Percentiles rank a stretch among this genome's conserved stretches.
These are phyloP conservation scores for Otatea glauca DNA, from an alignment of 176 grass and related monocot species.

Conservation along the genomic window DNA sequence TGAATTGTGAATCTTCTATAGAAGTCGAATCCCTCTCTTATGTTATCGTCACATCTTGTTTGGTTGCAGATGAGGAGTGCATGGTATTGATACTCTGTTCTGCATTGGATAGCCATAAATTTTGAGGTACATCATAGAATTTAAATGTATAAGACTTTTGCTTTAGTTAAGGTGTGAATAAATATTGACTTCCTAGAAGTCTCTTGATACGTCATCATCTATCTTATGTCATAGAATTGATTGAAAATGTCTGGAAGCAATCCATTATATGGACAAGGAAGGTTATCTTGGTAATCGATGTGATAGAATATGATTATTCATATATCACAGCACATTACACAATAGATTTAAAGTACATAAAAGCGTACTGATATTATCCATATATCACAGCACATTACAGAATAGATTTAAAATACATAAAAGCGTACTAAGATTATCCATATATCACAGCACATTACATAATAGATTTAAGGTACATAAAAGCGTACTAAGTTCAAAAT, in stretches of 20 bases:
- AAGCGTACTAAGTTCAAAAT: neutral
- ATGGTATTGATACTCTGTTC: neutral
- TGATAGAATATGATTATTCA: conserved; percentile 13
- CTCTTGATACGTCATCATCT: neutral
- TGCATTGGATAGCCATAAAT: neutral
- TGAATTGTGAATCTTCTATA: neutral
- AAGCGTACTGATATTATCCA: neutral
- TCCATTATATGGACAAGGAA: conserved; percentile 16
- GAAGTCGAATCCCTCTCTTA: neutral
- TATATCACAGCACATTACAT: conserved; percentile 9
- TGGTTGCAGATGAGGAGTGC: neutral
- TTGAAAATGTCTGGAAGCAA: conserved; percentile 13
- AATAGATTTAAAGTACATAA: neutral
- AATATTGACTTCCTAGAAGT: neutral
- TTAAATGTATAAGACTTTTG: neutral
- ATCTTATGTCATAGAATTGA: neutral
- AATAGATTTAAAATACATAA: neutral
- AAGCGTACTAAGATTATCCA: neutral
- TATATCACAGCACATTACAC: conserved; percentile 4
- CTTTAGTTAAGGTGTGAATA: conserved; percentile 8
- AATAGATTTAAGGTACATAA: neutral
- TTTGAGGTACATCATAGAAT: neutral
- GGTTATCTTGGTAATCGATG: neutral
- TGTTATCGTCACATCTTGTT: neutral
- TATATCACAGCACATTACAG: conserved; percentile 4